Base-by-base conservation (phyloP, 2,329 filamentous ascomycete genomes). In the Sclerotinia glacialis region DNA sequence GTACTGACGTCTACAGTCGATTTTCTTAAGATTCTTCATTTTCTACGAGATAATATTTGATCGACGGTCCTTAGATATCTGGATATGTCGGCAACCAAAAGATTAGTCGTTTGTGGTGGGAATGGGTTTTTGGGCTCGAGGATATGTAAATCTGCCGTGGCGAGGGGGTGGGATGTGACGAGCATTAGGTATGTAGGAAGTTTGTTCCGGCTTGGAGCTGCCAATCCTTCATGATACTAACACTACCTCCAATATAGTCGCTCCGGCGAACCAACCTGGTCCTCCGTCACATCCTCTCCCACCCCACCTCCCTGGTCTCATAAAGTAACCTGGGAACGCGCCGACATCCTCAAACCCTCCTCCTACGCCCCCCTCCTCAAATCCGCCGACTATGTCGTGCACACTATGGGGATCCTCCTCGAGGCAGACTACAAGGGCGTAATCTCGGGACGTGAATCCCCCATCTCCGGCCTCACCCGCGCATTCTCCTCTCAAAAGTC, bases 371-470 rank as follows among this genome's bases (percentile, higher is more conserved):
- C 85, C 86, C 73, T 94, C 58, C 86, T 99, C 69, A 85, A 86
- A 71, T 86, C 85, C 66, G 91, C 93, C 69, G 87, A 92, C 77
- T 93, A 88, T 66, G 93, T 98, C 34, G 89, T 99, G 56, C 95
- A 99, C 82, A 92, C 85, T 75, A 93, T 98, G 89, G 95, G 95
- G 12, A 97, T 99, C 73, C 84, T 99, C 23, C 86, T 99, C 12
- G 95, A 99, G 81, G 93, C 93, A 60, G 95, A 99, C 81, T 99
- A 99, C 86, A 99, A 99, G 80, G 91, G 90, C 72, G 89, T 97
- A 21, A 77, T 99, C 34, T 89, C 87, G 26, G 95, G 95, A 61
- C 87, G 86, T 68, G 93, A 97, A 74, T 92, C 91, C 0, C 87
- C 92, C n/a, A 79, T 96, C 63, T 79, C 86, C 8, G 94, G 92